Base-by-base conservation (phyloP, 2,329 filamentous ascomycete genomes). In the Incumbomyces delicatus region DNA sequence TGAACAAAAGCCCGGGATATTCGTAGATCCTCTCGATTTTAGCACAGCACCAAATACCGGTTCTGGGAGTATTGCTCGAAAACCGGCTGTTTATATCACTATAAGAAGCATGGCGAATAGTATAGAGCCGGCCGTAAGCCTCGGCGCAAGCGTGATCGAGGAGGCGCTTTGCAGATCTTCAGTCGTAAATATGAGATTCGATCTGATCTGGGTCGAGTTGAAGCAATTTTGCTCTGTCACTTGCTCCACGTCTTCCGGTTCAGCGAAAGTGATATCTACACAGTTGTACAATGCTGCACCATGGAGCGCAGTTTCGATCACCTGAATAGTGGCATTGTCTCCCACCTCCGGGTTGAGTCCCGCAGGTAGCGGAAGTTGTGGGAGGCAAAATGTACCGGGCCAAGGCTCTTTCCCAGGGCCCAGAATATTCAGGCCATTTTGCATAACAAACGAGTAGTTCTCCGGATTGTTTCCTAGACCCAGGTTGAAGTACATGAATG, bases 241-340 rank as follows among this genome's bases (percentile, higher is more conserved):
- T 55, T 83, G 72, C 47, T 71, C 71, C 41, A 94, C 80, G 61
- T 94, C 83, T 58, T 79, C 70, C 18, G 85, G 85, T 1, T 88
- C 85, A 40, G 83, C 86, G 58, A 96, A 94, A 39, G 84, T 90
- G 59, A 96, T 94, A 61, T 96, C 90, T 57, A 94, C 89, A 62
- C 92, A 96, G 51, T 85, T 88, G 61, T 83, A 95, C 33, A 95
- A 66, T 4, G 85, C 75, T 1, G 87, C 89, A 2, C 89, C 89
- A 60, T 95, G 88, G 50, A 86, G 71, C 12, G 89, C 89, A 6
- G 79, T 67, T 71, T 94, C 87, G 20, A 95, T 81, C 2, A 95
- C 66, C 62, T 95, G 89, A 48, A 95, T 92, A 0, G 89, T 95
- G 18, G 87, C 88, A 61, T 85, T 81, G 67, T 95, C 85, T n/a